Base-by-base conservation (phyloP, 495 filamentous ascomycete genomes). In the Chaetomium fimeti region DNA sequence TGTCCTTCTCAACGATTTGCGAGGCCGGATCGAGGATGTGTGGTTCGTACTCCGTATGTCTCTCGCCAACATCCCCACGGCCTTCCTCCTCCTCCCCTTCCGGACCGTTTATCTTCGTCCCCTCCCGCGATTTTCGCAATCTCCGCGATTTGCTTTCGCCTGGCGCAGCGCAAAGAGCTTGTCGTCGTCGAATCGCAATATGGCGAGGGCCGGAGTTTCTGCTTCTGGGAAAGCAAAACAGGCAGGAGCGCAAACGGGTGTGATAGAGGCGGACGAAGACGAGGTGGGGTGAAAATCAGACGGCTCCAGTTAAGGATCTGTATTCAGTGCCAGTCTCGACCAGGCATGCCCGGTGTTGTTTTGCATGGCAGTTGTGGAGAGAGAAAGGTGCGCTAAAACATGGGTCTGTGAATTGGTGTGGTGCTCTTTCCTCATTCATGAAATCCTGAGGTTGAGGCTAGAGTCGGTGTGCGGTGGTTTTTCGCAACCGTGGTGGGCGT, bases 251-350 rank as follows among this genome's bases (percentile, higher is more conserved):
- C 13, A 58, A 20, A 13, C 38, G 6, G 25, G 20, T 42, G 22
- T 13, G 56, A 38, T 52, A 25, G 13, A 58, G 56, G 42, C 38
- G 27, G 36, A 25, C 56, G 3, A 18, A 36, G 56, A 28, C 22
- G 38, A 55, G 51, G 61, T 55, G 61, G 52, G 61, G 61, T 62
- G 61, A 56, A 56, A 56, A 62, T 55, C 25, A 25, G 52, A 43
- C 16, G 42, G 61, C 51, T 56, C 61, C 49, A 62, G 60, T 54
- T 36, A 27, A 36, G 25, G 3, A 24, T 16, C 48, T 24, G 22
- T 16, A 5, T 25, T 48, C 28, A 57, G 15, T 49, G 42, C 52
- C 61, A 29, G 20, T 48, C 24, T 15, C 45, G 27, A 57, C 24
- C 12, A 62, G 49, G 49, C 49, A 36, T 27, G 1, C 59, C 49